Percentiles rank a stretch among this genome's conserved stretches.
These are phyloP conservation scores for Lodderomyces theae DNA, from an alignment of 1,139 yeast genomes.

Conservation along the genomic window DNA sequence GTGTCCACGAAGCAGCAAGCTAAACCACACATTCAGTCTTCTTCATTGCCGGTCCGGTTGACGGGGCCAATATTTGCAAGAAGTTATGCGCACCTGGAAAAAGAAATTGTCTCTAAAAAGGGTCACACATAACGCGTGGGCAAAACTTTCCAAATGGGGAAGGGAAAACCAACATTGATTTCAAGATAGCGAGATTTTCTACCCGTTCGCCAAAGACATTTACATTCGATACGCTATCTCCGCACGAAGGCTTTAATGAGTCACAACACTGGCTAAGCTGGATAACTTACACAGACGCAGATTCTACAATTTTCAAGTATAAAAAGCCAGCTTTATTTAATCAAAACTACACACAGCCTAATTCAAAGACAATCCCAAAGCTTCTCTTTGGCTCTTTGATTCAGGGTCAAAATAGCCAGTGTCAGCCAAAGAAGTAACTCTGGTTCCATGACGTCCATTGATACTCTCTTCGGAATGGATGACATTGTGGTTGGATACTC, in stretches of 20 bases:
- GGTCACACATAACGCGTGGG: background rate
- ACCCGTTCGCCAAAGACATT: no score
- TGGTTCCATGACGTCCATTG: constrained; percentile 54
- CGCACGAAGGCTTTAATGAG: no score
- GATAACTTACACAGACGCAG: background rate
- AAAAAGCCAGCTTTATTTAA: constrained; percentile 1
- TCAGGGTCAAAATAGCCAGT: constrained; percentile 49
- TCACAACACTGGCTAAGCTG: no score
- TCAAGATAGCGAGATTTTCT: no score
- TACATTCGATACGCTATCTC: no score
- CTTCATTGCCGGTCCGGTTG: no score
- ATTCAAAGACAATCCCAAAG: constrained; percentile 41
- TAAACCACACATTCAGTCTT: no score
- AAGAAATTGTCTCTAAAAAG: no score
- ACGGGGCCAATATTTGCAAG: no score
- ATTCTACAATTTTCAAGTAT: background rate
- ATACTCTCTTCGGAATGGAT: constrained; percentile 52
- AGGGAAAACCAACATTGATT: no score
- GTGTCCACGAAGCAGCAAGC: no score
- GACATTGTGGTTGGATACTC: constrained; percentile 50
- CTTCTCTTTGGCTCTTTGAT: constrained; percentile 55
- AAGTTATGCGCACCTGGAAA: no score
- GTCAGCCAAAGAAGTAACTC: constrained; percentile 60
- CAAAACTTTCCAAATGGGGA: background rate
- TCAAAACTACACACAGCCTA: constrained; percentile 8